Evolutionary conservation across 176 grass and related monocot species (phyloP).

Genomic region (Raddia guianensis): DNA sequence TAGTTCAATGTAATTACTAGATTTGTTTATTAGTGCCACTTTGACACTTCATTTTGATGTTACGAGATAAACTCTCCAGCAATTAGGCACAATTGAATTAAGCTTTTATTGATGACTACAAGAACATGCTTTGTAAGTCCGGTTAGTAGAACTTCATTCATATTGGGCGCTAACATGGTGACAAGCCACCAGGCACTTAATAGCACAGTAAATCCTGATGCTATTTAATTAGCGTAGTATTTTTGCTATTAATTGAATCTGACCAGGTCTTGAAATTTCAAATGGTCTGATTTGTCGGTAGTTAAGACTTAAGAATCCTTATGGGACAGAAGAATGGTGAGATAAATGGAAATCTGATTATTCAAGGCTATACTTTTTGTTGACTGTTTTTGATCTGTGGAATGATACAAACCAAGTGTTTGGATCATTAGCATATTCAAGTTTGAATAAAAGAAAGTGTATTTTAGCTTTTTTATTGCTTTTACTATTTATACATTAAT

Average conservation of each 20-base stretch:
- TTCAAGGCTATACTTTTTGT: neutral
- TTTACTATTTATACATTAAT: neutral
- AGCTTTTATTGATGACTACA: neutral
- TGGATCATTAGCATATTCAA: neutral
- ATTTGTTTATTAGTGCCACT: neutral
- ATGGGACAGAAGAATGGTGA: neutral
- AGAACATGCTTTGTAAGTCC: neutral
- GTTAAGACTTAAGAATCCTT: slow-evolving; percentile 1
- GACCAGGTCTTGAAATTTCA: neutral
- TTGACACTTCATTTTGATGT: neutral
- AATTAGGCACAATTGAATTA: neutral
- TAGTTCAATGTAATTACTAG: neutral
- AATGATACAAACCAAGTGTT: neutral
- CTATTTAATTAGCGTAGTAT: neutral
- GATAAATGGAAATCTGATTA: neutral
- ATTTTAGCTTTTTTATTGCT: slow-evolving; percentile 2
- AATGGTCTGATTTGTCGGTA: slow-evolving; percentile 6
- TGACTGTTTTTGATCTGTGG: neutral
- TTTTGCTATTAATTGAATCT: no score
- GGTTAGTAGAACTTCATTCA: neutral
- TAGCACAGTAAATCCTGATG: neutral
- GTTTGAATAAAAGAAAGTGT: neutral
- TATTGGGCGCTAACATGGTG: neutral
- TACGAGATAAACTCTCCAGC: neutral
- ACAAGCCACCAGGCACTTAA: neutral